Evolutionary conservation across 2,329 filamentous ascomycete genomes (phyloP).

Genomic region (Ampelomyces quisqualis): DNA sequence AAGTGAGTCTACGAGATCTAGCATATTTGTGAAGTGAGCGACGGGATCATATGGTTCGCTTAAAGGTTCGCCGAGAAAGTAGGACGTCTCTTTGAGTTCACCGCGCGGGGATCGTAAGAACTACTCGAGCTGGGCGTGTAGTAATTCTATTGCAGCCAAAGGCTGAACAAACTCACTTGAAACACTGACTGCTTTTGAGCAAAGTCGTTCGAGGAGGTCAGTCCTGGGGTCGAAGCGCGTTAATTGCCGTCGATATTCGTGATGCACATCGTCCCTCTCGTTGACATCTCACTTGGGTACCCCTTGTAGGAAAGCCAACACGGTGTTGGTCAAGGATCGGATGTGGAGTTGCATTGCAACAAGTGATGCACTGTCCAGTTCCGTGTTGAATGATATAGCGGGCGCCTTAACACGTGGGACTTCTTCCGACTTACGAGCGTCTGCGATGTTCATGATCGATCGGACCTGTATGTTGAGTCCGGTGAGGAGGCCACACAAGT

Average conservation of each 20-base stretch:
- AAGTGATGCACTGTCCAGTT: constrained; percentile 11
- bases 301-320: constrained; percentile 27
- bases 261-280: constrained; percentile 14
- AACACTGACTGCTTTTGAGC: constrained; percentile 1
- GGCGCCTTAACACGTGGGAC: constrained; percentile 12
- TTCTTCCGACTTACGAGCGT: constrained; percentile 27
- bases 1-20: constrained; percentile 17
- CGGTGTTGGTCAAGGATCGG: constrained; percentile 27
- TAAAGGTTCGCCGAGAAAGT: constrained; percentile 14
- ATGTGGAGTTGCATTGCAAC: constrained; percentile 19
- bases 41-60: constrained; percentile 18
- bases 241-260: constrained; percentile 9
- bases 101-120: constrained; percentile 13
- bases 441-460: constrained; percentile 27
- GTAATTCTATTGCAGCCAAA: constrained; percentile 13
- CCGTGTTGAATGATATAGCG: constrained; percentile 3
- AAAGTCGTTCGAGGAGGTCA: constrained; percentile 9
- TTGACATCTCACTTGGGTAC: constrained; percentile 11
- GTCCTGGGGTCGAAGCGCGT: constrained; percentile 10
- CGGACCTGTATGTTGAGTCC: constrained; percentile 35
- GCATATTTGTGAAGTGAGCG: constrained; percentile 17
- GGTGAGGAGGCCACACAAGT: constrained; percentile 32
- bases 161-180: constrained; percentile 3
- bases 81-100: constrained; percentile 13
- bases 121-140: constrained; percentile 17